Evolutionary conservation across 257 asterid genomes (phyloP).

Genomic region (Anisodus acutangulus): DNA sequence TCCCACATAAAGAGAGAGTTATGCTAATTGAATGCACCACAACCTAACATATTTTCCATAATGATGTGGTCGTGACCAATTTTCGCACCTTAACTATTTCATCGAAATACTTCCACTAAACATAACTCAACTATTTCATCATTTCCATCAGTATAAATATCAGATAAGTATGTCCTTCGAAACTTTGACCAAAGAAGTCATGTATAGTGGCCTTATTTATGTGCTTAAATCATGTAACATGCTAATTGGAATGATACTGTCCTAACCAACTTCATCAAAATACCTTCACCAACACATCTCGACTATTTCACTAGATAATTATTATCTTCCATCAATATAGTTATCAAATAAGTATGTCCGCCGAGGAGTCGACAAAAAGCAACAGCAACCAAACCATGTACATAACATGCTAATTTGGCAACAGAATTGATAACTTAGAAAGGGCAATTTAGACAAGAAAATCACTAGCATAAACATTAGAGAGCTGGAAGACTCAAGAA

Average conservation of each 20-base stretch:
- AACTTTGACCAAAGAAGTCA: too few relatives aligned
- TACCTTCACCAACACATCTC: too few relatives aligned
- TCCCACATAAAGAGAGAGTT: background rate
- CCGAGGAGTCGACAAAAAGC: background rate
- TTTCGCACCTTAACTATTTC: background rate
- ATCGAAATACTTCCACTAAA: background rate
- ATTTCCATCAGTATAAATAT: too few relatives aligned
- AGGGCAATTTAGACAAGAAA: background rate
- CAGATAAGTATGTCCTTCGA: too few relatives aligned
- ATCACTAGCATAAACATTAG: background rate
- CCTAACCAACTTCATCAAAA: too few relatives aligned
- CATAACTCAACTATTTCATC: too few relatives aligned
- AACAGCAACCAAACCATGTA: background rate
- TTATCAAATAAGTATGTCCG: too few relatives aligned
- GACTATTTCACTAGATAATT: background rate
- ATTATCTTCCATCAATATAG: background rate
- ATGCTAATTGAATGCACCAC: background rate
- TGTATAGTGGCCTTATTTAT: too few relatives aligned
- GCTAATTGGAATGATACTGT: background rate
- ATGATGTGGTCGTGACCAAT: background rate
- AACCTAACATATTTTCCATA: background rate
- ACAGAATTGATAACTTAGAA: background rate
- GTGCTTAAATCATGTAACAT: background rate
- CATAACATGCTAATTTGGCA: conserved; percentile 3
- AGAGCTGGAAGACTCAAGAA: background rate